Conservation (phyloP, 805 yeast genomes). For the Cyberlindnera lachancei region DNA sequence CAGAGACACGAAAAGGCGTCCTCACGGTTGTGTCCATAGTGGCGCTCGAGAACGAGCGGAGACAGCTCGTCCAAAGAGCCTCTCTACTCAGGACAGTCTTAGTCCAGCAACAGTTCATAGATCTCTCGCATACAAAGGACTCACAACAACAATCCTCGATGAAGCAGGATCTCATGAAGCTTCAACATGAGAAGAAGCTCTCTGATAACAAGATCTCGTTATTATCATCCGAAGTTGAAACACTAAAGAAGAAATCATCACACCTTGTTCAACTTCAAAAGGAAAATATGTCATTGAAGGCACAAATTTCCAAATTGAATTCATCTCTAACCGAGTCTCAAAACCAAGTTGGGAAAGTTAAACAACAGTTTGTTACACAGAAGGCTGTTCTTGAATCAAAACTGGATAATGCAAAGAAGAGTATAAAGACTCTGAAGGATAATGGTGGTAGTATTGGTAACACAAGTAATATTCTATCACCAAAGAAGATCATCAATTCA, state of each 20-base stretch:
- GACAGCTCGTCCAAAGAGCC: slow-evolving; percentile 14
- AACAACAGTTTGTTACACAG: slow-evolving; percentile 26
- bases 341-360: slow-evolving; percentile 24
- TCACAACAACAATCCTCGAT: slow-evolving; percentile 7
- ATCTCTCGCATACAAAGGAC: slow-evolving; percentile 8
- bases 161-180: slow-evolving; percentile 17
- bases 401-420: slow-evolving; percentile 27
- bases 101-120: slow-evolving; percentile 13
- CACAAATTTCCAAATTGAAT: slow-evolving; percentile 27
- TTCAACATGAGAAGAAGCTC: slow-evolving; percentile 17
- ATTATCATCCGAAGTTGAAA: slow-evolving; percentile 15
- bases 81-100: slow-evolving; percentile 13
- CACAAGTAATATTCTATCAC: slow-evolving; percentile 8
- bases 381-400: slow-evolving; percentile 29
- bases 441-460: slow-evolving; percentile 4
- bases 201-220: slow-evolving; percentile 15
- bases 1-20: too few species aligned
- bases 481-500: slow-evolving; percentile 8
- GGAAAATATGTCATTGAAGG: slow-evolving; percentile 28
- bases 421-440: slow-evolving; percentile 21
- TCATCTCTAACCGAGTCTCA: slow-evolving; percentile 24
- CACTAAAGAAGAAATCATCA: slow-evolving; percentile 19
- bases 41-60: too few species aligned
- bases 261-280: slow-evolving; percentile 13
- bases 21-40: too few species aligned